A percentile compares a stretch with the other conserved stretches of the same genome.
phyloP scores from a whole-genome alignment of 257 asterid species.

The Nicotiana noctiflora region DNA sequence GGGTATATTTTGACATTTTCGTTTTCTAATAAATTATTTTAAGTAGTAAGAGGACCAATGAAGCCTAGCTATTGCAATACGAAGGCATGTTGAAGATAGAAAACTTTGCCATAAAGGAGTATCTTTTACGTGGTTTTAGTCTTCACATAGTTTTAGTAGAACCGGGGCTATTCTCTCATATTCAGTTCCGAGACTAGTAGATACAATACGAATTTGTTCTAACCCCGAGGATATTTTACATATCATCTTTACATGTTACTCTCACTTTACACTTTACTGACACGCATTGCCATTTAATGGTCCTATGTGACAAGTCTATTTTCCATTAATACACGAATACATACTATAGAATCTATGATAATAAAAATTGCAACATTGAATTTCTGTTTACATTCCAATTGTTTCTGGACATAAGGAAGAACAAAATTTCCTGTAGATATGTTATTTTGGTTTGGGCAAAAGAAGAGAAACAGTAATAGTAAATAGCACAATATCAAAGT shows the following conservation, averaged over 20 bases:
- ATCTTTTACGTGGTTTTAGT: background rate
- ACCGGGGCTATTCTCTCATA: too few species aligned
- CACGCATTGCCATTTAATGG: too few species aligned
- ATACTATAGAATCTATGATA: background rate
- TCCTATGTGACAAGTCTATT: too few species aligned
- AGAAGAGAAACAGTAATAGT: background rate
- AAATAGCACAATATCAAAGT: background rate
- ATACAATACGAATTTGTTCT: too few species aligned
- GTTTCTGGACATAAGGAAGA: background rate
- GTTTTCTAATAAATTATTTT: too few species aligned
- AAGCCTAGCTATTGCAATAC: background rate
- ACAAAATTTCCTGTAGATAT: background rate
- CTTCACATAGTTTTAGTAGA: background rate
- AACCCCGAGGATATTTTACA: too few species aligned
- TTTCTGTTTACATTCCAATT: background rate
- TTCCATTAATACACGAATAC: too few species aligned
- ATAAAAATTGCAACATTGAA: background rate
- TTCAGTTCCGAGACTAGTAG: too few species aligned
- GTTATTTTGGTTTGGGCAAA: background rate
- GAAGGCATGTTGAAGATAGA: background rate
- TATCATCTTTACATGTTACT: too few species aligned
- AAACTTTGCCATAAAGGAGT: background rate
- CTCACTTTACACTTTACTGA: too few species aligned
- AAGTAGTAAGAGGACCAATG: background rate
- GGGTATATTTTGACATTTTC: too few species aligned